phyloP scores from a whole-genome alignment of 2,329 filamentous ascomycete species.

The Trichoderma lentiforme region DNA sequence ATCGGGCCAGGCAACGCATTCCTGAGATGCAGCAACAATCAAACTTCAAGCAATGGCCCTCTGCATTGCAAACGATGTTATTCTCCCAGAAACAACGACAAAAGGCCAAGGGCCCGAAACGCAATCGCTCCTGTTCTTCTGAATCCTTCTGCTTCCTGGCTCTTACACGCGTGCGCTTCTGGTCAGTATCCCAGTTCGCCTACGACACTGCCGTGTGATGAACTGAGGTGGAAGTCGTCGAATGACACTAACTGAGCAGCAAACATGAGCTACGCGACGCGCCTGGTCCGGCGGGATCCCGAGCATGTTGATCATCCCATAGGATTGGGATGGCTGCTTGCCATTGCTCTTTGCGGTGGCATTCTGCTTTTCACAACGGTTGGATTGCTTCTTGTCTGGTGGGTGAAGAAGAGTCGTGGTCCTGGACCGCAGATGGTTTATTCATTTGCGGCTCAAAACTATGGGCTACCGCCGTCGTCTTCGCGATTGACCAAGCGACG shows the following conservation, averaged over 20 bases:
- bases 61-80: background rate
- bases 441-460: background rate
- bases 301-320: constrained; percentile 23
- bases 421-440: constrained; percentile 29
- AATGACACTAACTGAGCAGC: background rate
- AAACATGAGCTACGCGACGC: background rate
- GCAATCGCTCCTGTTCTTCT: background rate
- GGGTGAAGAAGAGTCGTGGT: constrained; percentile 26
- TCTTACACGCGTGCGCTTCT: background rate
- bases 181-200: background rate
- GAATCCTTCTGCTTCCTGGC: background rate
- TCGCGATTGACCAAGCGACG: constrained; percentile 34
- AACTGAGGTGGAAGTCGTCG: background rate
- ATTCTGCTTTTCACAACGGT: constrained; percentile 43
- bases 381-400: constrained; percentile 42
- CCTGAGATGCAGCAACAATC: constrained; percentile 31
- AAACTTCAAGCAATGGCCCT: constrained; percentile 23
- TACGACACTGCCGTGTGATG: background rate
- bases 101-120: background rate
- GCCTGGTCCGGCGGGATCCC: background rate
- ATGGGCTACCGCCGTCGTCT: constrained; percentile 20
- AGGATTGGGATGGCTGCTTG: constrained; percentile 40
- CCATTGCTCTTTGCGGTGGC: constrained; percentile 48
- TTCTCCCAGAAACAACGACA: background rate
- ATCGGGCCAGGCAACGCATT: constrained; percentile 39